These are phyloP conservation scores for Podaxis carcinomalis DNA, from an alignment of 768 basidiomycete species.

Conservation along the genomic window DNA sequence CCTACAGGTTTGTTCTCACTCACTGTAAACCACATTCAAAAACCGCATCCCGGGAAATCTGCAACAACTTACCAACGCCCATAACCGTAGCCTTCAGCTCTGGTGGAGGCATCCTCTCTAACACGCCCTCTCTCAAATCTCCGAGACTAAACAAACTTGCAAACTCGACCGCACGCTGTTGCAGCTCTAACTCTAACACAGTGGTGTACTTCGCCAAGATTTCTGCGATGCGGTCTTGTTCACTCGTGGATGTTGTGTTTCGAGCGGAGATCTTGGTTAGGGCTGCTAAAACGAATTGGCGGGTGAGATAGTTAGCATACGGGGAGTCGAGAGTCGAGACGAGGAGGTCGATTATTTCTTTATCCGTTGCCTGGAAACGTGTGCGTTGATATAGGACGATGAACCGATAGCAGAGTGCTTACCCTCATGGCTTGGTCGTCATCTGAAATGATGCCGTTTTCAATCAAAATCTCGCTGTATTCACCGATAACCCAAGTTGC, in stretches of 20 bases:
- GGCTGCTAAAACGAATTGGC: slow-evolving; percentile 89
- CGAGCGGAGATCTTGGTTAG: slow-evolving; percentile 89
- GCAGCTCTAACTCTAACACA: slow-evolving; percentile 89
- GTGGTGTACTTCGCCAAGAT: slow-evolving; percentile 79
- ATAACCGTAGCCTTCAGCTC: slow-evolving; percentile 97
- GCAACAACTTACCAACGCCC: slow-evolving; percentile 64
- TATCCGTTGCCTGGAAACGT: slow-evolving; percentile 60
- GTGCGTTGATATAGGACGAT: not conserved
- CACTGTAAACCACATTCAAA: slow-evolving; percentile 39
- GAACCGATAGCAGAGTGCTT: not conserved
- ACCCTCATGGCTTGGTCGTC: slow-evolving; percentile 71
- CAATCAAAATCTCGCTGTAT: slow-evolving; percentile 86
- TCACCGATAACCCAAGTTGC: slow-evolving; percentile 97
- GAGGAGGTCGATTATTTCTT: slow-evolving; percentile 81
- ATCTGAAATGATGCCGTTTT: slow-evolving; percentile 70
- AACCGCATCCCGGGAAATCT: not conserved
- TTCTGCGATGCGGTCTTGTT: slow-evolving; percentile 77
- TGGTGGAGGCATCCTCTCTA: slow-evolving; percentile 99
- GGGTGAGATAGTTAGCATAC: slow-evolving; percentile 85
- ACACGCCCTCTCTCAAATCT: slow-evolving; percentile 74
- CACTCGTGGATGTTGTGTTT: slow-evolving; percentile 54
- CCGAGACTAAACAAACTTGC: slow-evolving; percentile 77
- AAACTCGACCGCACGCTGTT: slow-evolving; percentile 95
- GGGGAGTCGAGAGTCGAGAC: slow-evolving; percentile 88
- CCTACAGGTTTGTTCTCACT: slow-evolving; percentile 97